These are phyloP conservation scores for Starmerella ratchasimensis DNA, from an alignment of 805 yeast species.

Conservation along the genomic window DNA sequence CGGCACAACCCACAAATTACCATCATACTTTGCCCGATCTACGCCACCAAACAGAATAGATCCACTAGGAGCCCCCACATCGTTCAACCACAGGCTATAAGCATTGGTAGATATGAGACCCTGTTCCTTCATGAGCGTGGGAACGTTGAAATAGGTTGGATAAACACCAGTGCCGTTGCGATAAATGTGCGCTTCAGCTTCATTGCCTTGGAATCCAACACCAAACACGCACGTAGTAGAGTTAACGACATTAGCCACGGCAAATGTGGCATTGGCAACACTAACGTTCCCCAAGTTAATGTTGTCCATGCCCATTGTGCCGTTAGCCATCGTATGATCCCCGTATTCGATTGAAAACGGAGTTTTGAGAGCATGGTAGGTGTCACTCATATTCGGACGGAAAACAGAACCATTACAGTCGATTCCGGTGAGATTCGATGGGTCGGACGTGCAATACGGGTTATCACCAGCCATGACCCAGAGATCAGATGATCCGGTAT, in stretches of 20 bases:
- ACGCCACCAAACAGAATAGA: conserved; percentile 34
- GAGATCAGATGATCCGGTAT: conserved; percentile 61
- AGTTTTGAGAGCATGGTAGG: conserved; percentile 15
- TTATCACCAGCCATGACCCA: conserved; percentile 34
- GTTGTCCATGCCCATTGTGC: conserved; percentile 37
- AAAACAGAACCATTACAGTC: conserved; percentile 20
- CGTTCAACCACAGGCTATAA: conserved; percentile 36
- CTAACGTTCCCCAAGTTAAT: conserved; percentile 38
- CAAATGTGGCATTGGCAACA: conserved; percentile 46
- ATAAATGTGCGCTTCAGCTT: conserved; percentile 20
- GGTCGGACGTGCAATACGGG: conserved; percentile 10
- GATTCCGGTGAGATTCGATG: conserved; percentile 16
- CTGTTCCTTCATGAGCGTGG: conserved; percentile 39
- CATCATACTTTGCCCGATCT: conserved; percentile 32
- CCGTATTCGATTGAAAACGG: conserved; percentile 25
- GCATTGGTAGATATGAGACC: conserved; percentile 33
- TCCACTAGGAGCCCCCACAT: conserved; percentile 26
- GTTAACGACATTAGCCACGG: conserved; percentile 54
- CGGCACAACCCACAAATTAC: conserved; percentile 27
- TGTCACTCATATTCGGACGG: conserved; percentile 22
- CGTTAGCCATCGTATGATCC: conserved; percentile 38
- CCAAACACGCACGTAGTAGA: conserved; percentile 43
- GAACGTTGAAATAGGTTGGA: conserved; percentile 45
- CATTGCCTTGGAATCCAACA: conserved; percentile 27
- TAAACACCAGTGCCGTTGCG: conserved; percentile 12